A percentile compares a stretch with the other conserved stretches of the same genome.
Evolutionary conservation across 768 basidiomycete species (phyloP).

Genomic region (Pulveroboletus frians): DNA sequence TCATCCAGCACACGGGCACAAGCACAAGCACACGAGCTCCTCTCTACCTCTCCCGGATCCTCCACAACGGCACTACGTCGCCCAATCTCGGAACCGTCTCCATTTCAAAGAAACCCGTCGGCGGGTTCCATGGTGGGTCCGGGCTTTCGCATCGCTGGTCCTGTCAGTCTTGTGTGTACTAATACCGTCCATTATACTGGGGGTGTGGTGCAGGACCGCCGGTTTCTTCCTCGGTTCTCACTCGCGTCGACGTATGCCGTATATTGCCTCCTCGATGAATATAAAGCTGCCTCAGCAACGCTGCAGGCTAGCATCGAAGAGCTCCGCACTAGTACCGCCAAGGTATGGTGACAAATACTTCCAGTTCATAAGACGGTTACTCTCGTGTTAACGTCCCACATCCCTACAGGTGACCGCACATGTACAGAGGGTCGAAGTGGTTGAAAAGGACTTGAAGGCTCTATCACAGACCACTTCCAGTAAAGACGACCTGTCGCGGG

Average conservation of each 20-base stretch:
- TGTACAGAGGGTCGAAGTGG: slow-evolving; percentile 74
- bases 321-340: slow-evolving; percentile 75
- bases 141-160: slow-evolving; percentile 13
- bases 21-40: slow-evolving; percentile 22
- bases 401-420: slow-evolving; percentile 73
- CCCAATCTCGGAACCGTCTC: slow-evolving; percentile 52
- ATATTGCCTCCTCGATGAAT: slow-evolving; percentile 86
- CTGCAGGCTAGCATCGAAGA: slow-evolving; percentile 86
- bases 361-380: neutral
- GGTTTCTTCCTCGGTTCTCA: slow-evolving; percentile 87
- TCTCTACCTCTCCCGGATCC: slow-evolving; percentile 42
- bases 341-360: slow-evolving; percentile 39
- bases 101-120: slow-evolving; percentile 68
- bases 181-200: neutral
- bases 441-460: slow-evolving; percentile 85
- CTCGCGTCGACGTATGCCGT: slow-evolving; percentile 81
- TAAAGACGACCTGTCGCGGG: slow-evolving; percentile 75
- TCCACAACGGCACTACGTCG: slow-evolving; percentile 39
- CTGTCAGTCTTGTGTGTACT: slow-evolving; percentile 1
- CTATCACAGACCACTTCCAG: slow-evolving; percentile 57
- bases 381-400: too few species aligned
- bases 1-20: slow-evolving; percentile 6
- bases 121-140: slow-evolving; percentile 65
- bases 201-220: slow-evolving; percentile 48
- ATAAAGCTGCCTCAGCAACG: slow-evolving; percentile 81